These are phyloP conservation scores for Exophiala mesophila DNA, from an alignment of 2,329 filamentous ascomycete genomes.

Conservation along the genomic window DNA sequence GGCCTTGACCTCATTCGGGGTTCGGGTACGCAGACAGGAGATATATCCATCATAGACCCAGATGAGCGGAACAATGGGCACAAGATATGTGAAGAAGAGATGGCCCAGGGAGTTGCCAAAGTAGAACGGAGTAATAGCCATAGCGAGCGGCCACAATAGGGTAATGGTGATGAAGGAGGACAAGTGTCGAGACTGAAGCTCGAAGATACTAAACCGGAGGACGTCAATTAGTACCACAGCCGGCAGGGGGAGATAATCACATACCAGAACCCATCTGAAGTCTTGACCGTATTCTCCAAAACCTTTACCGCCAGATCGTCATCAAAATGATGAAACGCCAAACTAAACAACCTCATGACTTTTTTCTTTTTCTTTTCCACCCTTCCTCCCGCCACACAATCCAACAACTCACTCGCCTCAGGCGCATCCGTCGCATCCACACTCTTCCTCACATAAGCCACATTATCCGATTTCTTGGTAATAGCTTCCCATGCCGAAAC, in stretches of 20 bases:
- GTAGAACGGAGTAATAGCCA: constrained; percentile 31
- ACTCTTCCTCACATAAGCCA: constrained; percentile 56
- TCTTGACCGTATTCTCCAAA: constrained; percentile 60
- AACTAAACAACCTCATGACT: constrained; percentile 65
- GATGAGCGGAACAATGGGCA: constrained; percentile 64
- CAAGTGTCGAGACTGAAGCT: constrained; percentile 64
- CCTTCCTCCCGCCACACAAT: constrained; percentile 14
- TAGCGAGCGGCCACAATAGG: constrained; percentile 38
- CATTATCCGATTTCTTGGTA: constrained; percentile 48
- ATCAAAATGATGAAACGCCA: constrained; percentile 73
- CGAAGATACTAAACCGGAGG: constrained; percentile 51
- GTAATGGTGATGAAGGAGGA: constrained; percentile 51
- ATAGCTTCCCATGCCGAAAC: constrained; percentile 55
- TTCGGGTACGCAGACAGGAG: constrained; percentile 63
- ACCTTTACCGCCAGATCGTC: constrained; percentile 58
- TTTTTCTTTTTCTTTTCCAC: constrained; percentile 40
- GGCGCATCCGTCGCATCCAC: constrained; percentile 63
- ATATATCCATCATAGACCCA: constrained; percentile 65
- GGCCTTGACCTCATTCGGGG: constrained; percentile 57
- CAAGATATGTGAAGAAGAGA: constrained; percentile 60
- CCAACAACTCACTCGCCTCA: constrained; percentile 36
- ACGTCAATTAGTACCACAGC: constrained; percentile 8
- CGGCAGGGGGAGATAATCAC: constrained; percentile 4
- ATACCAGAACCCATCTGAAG: constrained; percentile 33
- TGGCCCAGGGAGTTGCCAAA: constrained; percentile 48